Evolutionary conservation across 2,329 filamentous ascomycete genomes (phyloP).

Genomic region (Paramyrothecium roridum): DNA sequence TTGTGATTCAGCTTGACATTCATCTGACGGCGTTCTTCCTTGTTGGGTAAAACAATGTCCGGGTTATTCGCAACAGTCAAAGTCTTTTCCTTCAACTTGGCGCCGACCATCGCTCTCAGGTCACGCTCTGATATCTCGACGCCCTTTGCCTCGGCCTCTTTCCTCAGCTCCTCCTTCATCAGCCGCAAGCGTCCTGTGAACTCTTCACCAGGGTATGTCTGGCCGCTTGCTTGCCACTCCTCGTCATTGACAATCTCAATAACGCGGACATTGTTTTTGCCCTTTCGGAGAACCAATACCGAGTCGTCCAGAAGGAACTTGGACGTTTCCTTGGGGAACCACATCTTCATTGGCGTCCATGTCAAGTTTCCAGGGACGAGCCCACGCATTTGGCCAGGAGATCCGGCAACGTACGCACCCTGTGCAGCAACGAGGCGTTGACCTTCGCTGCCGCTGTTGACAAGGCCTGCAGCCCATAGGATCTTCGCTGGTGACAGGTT

Average conservation of each 20-base stretch:
- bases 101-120: constrained; percentile 16
- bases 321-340: constrained; percentile 53
- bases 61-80: constrained; percentile 36
- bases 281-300: constrained; percentile 58
- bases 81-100: constrained; percentile 14
- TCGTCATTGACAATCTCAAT: constrained; percentile 57
- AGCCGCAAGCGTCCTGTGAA: constrained; percentile 44
- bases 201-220: constrained; percentile 51
- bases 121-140: constrained; percentile 22
- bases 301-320: constrained; percentile 59
- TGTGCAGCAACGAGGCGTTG: constrained; percentile 52
- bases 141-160: constrained; percentile 28
- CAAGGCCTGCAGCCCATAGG: constrained; percentile 58
- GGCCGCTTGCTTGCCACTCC: constrained; percentile 46
- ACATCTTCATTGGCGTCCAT: constrained; percentile 60
- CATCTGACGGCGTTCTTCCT: constrained; percentile 25
- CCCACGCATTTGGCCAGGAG: constrained; percentile 39
- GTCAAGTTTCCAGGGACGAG: constrained; percentile 49
- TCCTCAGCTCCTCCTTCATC: constrained; percentile 33
- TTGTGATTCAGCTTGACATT: not conserved
- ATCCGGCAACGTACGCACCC: constrained; percentile 59
- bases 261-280: constrained; percentile 61
- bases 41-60: constrained; percentile 35
- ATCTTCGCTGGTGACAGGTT: constrained; percentile 55
- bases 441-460: constrained; percentile 52